Evolutionary conservation across 768 basidiomycete genomes (phyloP), one percentile per base, ranked within the genome.

Genomic region (Suillus sp.): DNA sequence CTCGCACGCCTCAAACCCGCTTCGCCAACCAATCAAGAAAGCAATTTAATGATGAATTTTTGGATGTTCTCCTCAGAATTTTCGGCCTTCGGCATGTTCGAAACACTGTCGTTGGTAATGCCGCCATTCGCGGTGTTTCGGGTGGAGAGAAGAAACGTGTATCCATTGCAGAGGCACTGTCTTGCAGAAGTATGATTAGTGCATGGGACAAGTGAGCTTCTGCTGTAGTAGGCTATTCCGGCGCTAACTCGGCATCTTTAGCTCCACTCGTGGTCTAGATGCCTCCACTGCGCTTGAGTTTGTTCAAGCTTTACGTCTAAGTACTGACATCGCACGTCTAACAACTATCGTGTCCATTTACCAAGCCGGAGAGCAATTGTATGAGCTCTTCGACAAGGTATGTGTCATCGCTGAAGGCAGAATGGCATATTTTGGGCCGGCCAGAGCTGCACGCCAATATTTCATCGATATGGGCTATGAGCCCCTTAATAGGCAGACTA

Each of bases 71-170:
- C 25, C 78, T 82, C 70, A 86, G 87, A 0, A 81, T 92, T 35
- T 93, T 95, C 67, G 93, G 94, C 14, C 81, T 96, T 66, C 78
- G 80, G 3, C 91, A 92, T 69, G 87, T 84, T 2, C 82, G 82
- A 69, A 81, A 88, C 61, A 95, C 92, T 0, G 83, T 84, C 6
- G 84, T 96, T 53, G 95, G 95, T 7, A 85, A 95, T 77, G 90
- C 87, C 20, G 83, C 84, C 37, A 83, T 95, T 11, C 80, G 87
- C 14, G 90, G 90, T n/a, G 83, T 92, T 20, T 86, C 84, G 43
- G 90, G 91, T 14, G 91, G 91, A 2, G 87, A 92, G 79, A 86
- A 83, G 77, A 94, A 93, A 74, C 85, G 93, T 13, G 92, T 94
- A 3, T 88, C 88, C n/a, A 90, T 93, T 66, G 82, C 84, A 1